Conservation (phyloP, 73 alveolate species). For the Blepharisma japonicum region DNA sequence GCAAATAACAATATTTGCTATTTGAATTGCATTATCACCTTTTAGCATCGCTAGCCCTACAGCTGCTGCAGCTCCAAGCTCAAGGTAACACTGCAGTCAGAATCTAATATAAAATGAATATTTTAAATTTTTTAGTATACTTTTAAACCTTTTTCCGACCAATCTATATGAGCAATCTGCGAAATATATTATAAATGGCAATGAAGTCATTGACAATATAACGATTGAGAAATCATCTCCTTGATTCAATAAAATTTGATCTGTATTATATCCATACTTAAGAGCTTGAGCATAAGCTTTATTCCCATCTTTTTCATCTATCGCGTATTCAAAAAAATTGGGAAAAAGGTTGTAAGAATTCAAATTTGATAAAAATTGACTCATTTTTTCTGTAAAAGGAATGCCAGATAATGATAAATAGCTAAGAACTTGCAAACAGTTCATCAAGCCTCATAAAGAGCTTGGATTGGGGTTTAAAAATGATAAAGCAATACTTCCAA, state of each 20-base stretch:
- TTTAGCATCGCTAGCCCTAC: not conserved
- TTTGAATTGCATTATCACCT: not conserved
- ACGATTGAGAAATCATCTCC: not conserved
- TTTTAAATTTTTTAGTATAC: not conserved
- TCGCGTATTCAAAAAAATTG: not conserved
- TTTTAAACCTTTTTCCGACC: not conserved
- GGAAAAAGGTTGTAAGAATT: conserved; percentile 12
- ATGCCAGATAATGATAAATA: not conserved
- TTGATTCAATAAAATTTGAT: not conserved
- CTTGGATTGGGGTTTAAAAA: conserved; percentile 23
- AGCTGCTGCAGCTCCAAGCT: not conserved
- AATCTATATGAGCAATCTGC: not conserved
- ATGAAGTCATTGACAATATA: not conserved
- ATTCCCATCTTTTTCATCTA: not conserved
- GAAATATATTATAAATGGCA: not conserved
- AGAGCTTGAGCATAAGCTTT: conserved; percentile 10
- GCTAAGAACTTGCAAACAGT: not conserved
- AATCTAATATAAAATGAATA: not conserved
- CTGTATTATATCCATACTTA: not conserved
- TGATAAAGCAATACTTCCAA: not conserved
- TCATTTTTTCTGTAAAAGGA: not conserved
- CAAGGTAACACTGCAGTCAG: not conserved
- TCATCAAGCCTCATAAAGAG: conserved; percentile 3
- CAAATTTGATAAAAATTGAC: not conserved
- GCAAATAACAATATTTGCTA: not conserved